These are phyloP conservation scores for Turnera subulata DNA, from an alignment of 345 rosid species.

Conservation along the genomic window DNA sequence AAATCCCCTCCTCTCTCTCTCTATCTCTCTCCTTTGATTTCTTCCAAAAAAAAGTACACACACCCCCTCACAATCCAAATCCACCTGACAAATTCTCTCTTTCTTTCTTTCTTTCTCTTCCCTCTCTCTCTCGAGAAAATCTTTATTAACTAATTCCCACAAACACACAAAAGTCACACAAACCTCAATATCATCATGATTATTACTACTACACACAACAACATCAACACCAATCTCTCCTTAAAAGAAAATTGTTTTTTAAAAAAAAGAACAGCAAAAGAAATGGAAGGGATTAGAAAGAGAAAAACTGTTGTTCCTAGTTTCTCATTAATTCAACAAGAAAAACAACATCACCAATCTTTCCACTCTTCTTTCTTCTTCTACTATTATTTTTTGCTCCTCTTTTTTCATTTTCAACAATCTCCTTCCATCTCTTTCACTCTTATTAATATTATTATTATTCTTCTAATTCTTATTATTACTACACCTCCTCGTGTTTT, in stretches of 20 bases:
- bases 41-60: not conserved
- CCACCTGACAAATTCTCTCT: not conserved
- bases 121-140: no score
- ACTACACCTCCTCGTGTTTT: constrained; percentile 7
- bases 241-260: not conserved
- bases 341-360: constrained; percentile 10
- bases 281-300: constrained; percentile 24
- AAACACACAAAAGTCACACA: no score
- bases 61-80: not conserved
- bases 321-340: constrained; percentile 16
- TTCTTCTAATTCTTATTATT: constrained; percentile 25
- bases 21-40: not conserved
- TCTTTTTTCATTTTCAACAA: constrained; percentile 7
- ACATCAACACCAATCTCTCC: no score
- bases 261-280: constrained; percentile 1
- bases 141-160: no score
- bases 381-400: constrained; percentile 7
- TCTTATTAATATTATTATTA: constrained; percentile 5
- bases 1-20: no score
- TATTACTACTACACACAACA: no score
- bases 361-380: not conserved
- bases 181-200: no score
- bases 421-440: not conserved
- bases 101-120: not conserved
- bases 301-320: constrained; percentile 23